Evolutionary conservation across 306 rosid genomes (phyloP), one percentile per base, ranked within the genome.

Genomic region (Potentilla sterilis): DNA sequence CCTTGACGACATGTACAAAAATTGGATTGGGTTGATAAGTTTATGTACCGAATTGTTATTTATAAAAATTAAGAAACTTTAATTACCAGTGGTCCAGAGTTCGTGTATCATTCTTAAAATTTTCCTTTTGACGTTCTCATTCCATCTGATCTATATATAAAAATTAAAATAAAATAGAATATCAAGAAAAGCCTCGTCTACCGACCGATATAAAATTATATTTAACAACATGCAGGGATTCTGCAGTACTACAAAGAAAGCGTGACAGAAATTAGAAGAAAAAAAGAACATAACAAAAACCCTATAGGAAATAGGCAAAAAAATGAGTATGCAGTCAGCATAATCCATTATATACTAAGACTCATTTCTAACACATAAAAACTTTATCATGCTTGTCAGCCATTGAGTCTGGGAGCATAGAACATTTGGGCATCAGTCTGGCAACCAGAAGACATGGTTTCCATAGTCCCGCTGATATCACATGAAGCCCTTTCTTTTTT

Each of bases 381-480:
- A 55, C 69, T 73, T 34, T 54, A 73, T 42, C 28, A 63, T 34
- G 13, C 21, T 14, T 63, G 21, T 3, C 68, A 41, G 67, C 55
- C 67, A 40, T 40, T 5, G 18, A 59, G 14, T 59, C 65, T 59
- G 38, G 15, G 65, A 59, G 65, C 65, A 4, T 3, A 59, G 2
- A 2, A 5, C 14, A 52, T 43, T 24, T 4, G 8, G 44, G 69
- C 68, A 59, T 44, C 72, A 12, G 47, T 28, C 43, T 54, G 67
- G 79, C 72, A 10, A 61, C 19, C 14, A 67, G 69, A 70, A 32
- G 57, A 46, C 70, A 79, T 67, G 69, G 70, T 88, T 80, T 68
- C 76, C 75, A 72, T 52, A 70, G 64, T 77, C 80, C 78, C 41
- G 2, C 59, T 9, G 22, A 46, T 41, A 24, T 41, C 24, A 59